Evolutionary conservation across 2,329 filamentous ascomycete genomes (phyloP).

Genomic region (Fusarium brevicatenulatum): DNA sequence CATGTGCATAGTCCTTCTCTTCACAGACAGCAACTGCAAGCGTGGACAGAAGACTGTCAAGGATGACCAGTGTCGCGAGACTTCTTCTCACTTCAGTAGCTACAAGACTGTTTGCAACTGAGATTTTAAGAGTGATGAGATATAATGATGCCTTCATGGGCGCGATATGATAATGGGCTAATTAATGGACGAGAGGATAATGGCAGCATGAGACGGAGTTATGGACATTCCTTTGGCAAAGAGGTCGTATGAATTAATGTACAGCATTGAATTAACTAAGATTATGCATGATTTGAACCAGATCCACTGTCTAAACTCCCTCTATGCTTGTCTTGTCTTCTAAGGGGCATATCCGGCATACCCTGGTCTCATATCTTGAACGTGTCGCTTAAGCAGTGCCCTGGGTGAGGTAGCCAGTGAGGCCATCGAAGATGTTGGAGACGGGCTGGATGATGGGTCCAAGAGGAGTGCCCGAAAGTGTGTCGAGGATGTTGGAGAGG

Average conservation of each 20-base stretch:
- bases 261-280: slow-evolving; percentile 13
- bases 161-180: background rate
- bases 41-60: slow-evolving; percentile 18
- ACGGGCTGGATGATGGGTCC: slow-evolving; percentile 15
- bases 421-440: background rate
- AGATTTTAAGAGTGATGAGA: rapidly evolving
- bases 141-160: background rate
- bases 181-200: background rate
- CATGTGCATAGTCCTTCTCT: background rate
- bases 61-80: slow-evolving; percentile 11
- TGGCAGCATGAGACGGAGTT: background rate
- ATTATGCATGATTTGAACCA: background rate
- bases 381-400: background rate
- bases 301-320: slow-evolving; percentile 15
- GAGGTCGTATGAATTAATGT: background rate
- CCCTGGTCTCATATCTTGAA: background rate
- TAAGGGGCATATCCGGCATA: background rate
- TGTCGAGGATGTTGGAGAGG: slow-evolving; percentile 11
- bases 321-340: background rate
- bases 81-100: background rate
- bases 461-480: slow-evolving; percentile 12
- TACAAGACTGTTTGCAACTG: slow-evolving; percentile 15
- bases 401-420: slow-evolving; percentile 13
- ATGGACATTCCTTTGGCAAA: background rate
- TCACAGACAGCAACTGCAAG: slow-evolving; percentile 7